Percentiles rank a stretch among this genome's conserved stretches.
These are phyloP conservation scores for Amaranthus hypochondriacus DNA, from an alignment of 148 eudicot species.

Conservation along the genomic window DNA sequence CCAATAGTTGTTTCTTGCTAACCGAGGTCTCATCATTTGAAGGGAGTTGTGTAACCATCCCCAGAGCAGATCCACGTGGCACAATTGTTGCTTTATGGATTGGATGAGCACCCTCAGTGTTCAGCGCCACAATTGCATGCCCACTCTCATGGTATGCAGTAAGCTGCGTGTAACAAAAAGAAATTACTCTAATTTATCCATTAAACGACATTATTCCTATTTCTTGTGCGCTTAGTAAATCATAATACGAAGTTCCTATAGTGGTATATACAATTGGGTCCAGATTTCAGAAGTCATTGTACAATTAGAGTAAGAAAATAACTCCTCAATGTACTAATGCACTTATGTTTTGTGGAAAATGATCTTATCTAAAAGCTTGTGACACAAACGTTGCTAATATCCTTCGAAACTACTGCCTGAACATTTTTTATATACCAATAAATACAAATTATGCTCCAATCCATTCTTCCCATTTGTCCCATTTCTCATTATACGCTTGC, in stretches of 20 bases:
- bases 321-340: background rate
- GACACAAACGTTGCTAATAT: background rate
- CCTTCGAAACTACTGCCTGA: background rate
- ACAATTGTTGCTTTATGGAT: conserved; percentile 95
- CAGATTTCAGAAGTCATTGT: background rate
- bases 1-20: conserved; percentile 85
- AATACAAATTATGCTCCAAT: background rate
- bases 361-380: background rate
- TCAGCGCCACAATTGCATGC: conserved; percentile 89
- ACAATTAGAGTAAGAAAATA: background rate
- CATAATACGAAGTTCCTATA: too few species aligned
- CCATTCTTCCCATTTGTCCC: too few species aligned
- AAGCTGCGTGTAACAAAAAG: conserved; percentile 41
- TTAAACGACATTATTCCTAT: background rate
- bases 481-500: too few species aligned
- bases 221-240: background rate
- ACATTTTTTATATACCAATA: background rate
- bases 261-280: background rate
- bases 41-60: conserved; percentile 97
- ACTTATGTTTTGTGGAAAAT: background rate
- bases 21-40: conserved; percentile 85
- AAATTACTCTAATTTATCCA: background rate
- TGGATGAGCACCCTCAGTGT: conserved; percentile 94
- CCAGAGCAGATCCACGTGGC: conserved; percentile 96
- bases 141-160: conserved; percentile 99